Base-by-base conservation (phyloP, 768 basidiomycete species). In the Mycena floridula region DNA sequence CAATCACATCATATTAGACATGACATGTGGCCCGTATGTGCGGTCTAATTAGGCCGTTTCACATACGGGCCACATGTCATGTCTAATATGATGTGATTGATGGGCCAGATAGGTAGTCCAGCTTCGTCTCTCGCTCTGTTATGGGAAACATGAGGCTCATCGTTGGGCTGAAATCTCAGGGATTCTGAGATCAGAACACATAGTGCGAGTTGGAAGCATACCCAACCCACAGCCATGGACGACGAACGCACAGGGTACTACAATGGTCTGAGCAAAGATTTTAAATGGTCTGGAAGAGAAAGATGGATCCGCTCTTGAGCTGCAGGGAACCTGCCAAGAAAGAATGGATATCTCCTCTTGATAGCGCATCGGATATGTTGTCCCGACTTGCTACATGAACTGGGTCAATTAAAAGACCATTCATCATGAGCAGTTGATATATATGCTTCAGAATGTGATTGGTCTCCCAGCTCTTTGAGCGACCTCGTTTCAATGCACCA, bases 281-380 rank as follows among this genome's bases (percentile, higher is more conserved):
- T 11, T 12, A 59, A 37, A 30, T 55, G 53, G 4, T 4, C 8
- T 2, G 59, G 59, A 0, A 56, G 40, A 32, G 54, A 4, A 16
- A 54, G 3, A 16, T 39, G 22, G 3, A 50, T 22, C 11, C 40
- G 30, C 13, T 7, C 7, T 15, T 38, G 15, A 32, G 54, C 28
- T 37, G 36, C 11, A n/a, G 58, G 53, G 43, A 54, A 57, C 30
- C 49, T n/a, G 9, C 5, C 2, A 41, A 40, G 25, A 64, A 57
- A 25, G 49, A 47, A 1, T 16, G 13, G 18, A 60, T 52, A 32
- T 59, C 59, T 11, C 62, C 59, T 0, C 63, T 47, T 4, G 65
- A 67, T 2, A 64, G 53, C 3, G 62, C 48, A 48, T 67, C 64
- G 18, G 62, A 37, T 25, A 63, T 47, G 46, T 68, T 66, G 28